phyloP scores from a whole-genome alignment of 768 basidiomycete species.

The Amanita exitialis region DNA sequence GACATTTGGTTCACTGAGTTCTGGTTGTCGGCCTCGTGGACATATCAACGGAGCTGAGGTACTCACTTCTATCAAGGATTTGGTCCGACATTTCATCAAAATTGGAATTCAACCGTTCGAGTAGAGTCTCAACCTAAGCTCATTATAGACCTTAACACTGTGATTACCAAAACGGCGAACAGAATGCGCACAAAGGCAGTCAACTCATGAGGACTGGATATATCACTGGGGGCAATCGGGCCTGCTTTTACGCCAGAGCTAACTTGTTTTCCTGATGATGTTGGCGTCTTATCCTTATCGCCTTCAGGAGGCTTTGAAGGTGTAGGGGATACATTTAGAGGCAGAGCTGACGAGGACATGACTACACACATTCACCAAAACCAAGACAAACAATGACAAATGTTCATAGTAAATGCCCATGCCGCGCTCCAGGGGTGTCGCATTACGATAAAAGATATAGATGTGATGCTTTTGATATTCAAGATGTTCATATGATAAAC shows the following conservation, averaged over 20 bases:
- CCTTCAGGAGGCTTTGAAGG: slow-evolving; percentile 34
- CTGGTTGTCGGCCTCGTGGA: background rate
- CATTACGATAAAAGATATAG: background rate
- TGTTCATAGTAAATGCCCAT: too few species aligned
- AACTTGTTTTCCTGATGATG: slow-evolving; percentile 29
- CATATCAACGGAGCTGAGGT: slow-evolving; percentile 6
- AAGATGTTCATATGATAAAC: background rate
- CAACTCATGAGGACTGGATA: slow-evolving; percentile 88
- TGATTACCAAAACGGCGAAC: slow-evolving; percentile 3
- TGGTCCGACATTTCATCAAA: slow-evolving; percentile 92
- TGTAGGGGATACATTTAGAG: slow-evolving; percentile 55
- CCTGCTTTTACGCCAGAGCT: slow-evolving; percentile 23
- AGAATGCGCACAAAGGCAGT: slow-evolving; percentile 76
- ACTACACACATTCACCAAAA: background rate
- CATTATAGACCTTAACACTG: slow-evolving; percentile 3
- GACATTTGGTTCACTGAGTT: slow-evolving; percentile 87
- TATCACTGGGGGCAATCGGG: slow-evolving; percentile 43
- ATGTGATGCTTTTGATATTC: background rate
- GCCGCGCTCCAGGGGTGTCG: too few species aligned
- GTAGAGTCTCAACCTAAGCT: slow-evolving; percentile 71
- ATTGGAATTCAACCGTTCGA: slow-evolving; percentile 82
- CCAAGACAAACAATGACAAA: slow-evolving; percentile 13
- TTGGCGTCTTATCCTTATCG: slow-evolving; percentile 45
- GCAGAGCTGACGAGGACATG: slow-evolving; percentile 49
- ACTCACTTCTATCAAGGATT: slow-evolving; percentile 76